Evolutionary conservation across 2,329 filamentous ascomycete species (phyloP), one percentile per base, ranked within the genome.

Genomic region (Pestalotiopsis sp.): DNA sequence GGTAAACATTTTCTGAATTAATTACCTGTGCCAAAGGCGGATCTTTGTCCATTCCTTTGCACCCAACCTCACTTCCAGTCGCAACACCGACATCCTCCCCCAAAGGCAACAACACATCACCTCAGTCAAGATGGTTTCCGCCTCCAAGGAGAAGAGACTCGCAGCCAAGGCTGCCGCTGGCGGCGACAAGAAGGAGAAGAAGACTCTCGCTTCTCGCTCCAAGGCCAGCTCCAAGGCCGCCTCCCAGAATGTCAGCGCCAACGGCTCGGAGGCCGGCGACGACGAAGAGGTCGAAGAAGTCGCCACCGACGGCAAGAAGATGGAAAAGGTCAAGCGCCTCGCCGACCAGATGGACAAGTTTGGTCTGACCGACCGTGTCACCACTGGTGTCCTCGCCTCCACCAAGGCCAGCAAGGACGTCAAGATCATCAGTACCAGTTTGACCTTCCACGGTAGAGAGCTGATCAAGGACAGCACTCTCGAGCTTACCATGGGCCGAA

Each of bases 371-470:
- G 96, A 99, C 83, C 92, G 96, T 81, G 96, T 99, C 81, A 99
- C 97, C 70, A 99, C 96, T 69, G 96, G 96, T 88, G 96, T 99
- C 67, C 86, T 99, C 70, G 87, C 94, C 48, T 99, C 96, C 58
- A 89, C 95, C 71, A 82, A 88, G 71, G 86, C 92, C 73, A 97
- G 92, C 84, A 92, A 93, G 82, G 96, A 99, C 82, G 94, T 97
- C 81, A 99, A 99, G 87, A 96, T 99, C 80, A 97, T 91, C 73
- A 97, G 94, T 67, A 89, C 91, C 76, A 97, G 92, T 71, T 86
- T 99, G 74, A 95, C 98, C 71, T 99, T 99, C 89, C 97, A 99
- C 87, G 96, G 97, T 76, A 94, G 92, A 75, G 96, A 98, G 74
- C 90, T 99, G 70, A 93, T 99, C 83, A 95, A 91, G 79, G 96